Evolutionary conservation across 805 yeast species (phyloP).

Genomic region (Wickerhamomyces bovis): DNA sequence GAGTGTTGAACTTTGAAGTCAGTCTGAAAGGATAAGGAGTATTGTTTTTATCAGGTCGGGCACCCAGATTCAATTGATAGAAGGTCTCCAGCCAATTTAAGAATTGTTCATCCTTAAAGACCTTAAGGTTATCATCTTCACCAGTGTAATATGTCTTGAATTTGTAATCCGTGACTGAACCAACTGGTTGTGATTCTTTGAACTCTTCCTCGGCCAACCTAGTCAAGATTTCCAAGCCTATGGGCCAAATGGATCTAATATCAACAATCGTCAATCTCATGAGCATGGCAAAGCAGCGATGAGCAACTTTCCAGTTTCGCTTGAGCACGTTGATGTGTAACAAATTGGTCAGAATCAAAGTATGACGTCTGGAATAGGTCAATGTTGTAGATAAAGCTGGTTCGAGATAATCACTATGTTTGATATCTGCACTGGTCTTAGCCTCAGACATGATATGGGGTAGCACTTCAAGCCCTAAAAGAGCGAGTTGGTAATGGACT

Average conservation of each 20-base stretch:
- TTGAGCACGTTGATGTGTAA: constrained; percentile 44
- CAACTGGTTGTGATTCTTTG: constrained; percentile 5
- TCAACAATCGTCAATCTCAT: constrained; percentile 45
- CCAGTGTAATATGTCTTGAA: constrained; percentile 5
- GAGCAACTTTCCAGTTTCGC: constrained; percentile 51
- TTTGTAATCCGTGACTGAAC: constrained; percentile 5
- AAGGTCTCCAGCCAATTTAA: constrained; percentile 17
- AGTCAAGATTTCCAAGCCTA: constrained; percentile 50
- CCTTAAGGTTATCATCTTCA: not conserved
- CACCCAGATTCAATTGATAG: constrained; percentile 1
- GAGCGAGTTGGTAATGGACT: not conserved
- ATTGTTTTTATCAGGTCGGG: not conserved
- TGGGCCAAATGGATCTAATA: constrained; percentile 53
- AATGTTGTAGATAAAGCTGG: not conserved
- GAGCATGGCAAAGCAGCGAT: constrained; percentile 43
- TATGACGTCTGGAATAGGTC: constrained; percentile 9
- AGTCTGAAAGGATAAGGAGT: constrained; percentile 10
- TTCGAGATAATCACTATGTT: not conserved
- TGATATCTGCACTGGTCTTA: not conserved
- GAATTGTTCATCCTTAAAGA: constrained; percentile 21
- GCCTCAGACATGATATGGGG: constrained; percentile 4
- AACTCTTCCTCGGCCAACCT: constrained; percentile 14
- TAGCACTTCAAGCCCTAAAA: constrained; percentile 12
- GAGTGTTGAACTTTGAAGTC: constrained; percentile 10
- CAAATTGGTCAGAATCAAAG: constrained; percentile 5